Base-by-base conservation (phyloP, 1,284 basidiomycete genomes). In the Thecaphora thlaspeos region DNA sequence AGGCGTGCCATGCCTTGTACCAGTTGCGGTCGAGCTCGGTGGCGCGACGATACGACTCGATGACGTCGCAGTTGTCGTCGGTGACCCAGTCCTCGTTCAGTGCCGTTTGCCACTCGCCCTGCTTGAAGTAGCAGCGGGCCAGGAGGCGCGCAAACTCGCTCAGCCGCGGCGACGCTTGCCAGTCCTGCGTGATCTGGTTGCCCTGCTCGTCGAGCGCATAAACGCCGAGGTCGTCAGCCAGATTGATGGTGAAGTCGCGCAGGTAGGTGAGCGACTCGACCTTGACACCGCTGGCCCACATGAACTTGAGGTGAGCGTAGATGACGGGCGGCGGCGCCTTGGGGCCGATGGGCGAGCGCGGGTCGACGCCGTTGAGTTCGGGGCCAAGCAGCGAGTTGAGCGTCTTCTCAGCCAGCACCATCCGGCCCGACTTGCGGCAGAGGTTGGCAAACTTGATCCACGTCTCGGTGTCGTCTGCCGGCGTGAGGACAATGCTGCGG, bases 1-100 rank as follows among this genome's bases (percentile, higher is more conserved):
- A 98, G 0, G 91, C 93, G 78, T 98, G 94, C 94, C 94, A 97
- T 17, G 94, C 95, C 79, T 97, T 96, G 80, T 97, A 97, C 94
- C 94, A 98, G 38, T 84, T 83, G 7, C 88, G 85, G 78, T 98
- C 95, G 61, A 91, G 90, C 75, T 91, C 88, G 2, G 94, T 97
- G 0, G 95, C 90, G 34, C 88, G 82, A 48, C 85, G 83, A 80
- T 95, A 98, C 24, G 90, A 88, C 61, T 87, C 70, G 47, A 77
- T 76, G n/a, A 77, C 75, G 48, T 77, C 71, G 55, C 62, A 72
- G 39, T 60, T 61, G 48, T 71, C 69, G 51, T 77, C 75, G 18
- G 51, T 58, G 34, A 72, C 84, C 91, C 91, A 92, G 57, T 87
- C 83, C 48, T 88, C 85, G 71, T 86, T 85, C 37, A 94, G 80